phyloP scores from a whole-genome alignment of 805 yeast genomes.

The Wickerhamiella qilinensis region DNA sequence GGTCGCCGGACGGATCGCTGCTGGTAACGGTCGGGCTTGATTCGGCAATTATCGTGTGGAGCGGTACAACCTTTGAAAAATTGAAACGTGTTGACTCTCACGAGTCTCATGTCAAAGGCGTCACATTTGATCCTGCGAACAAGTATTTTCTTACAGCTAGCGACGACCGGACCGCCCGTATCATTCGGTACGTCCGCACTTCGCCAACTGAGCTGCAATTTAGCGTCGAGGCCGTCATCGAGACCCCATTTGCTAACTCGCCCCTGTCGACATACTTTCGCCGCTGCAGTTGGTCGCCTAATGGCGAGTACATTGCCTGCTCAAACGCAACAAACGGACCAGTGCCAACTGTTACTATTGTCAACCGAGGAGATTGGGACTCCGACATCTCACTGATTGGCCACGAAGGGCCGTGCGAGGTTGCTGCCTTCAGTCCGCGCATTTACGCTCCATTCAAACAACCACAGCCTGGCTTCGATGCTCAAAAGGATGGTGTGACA shows the following conservation, averaged over 20 bases:
- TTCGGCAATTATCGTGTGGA: slow-evolving; percentile 85
- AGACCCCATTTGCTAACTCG: slow-evolving; percentile 73
- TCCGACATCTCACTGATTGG: slow-evolving; percentile 48
- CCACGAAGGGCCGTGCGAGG: slow-evolving; percentile 55
- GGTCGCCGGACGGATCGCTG: slow-evolving; percentile 91
- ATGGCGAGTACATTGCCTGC: slow-evolving; percentile 54
- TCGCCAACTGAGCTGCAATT: slow-evolving; percentile 57
- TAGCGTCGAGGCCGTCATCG: slow-evolving; percentile 67
- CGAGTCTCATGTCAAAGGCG: slow-evolving; percentile 90
- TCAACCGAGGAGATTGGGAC: slow-evolving; percentile 52
- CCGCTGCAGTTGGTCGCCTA: slow-evolving; percentile 57
- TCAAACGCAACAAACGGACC: slow-evolving; percentile 60
- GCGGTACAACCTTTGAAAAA: slow-evolving; percentile 78
- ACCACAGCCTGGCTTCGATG: slow-evolving; percentile 16
- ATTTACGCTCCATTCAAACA: slow-evolving; percentile 16
- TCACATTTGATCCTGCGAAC: slow-evolving; percentile 95
- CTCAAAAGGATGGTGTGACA: slow-evolving; percentile 23
- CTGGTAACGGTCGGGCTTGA: slow-evolving; percentile 91
- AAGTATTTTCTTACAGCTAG: slow-evolving; percentile 95
- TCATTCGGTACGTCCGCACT: slow-evolving; percentile 68
- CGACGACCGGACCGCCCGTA: slow-evolving; percentile 82
- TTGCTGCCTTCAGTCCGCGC: slow-evolving; percentile 37
- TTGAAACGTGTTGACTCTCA: slow-evolving; percentile 82
- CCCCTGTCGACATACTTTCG: slow-evolving; percentile 85
- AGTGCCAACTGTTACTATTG: slow-evolving; percentile 41